Evolutionary conservation across 176 grass and related monocot species (phyloP), one percentile per base, ranked within the genome.

Genomic region (Rhynchospora tenuis): DNA sequence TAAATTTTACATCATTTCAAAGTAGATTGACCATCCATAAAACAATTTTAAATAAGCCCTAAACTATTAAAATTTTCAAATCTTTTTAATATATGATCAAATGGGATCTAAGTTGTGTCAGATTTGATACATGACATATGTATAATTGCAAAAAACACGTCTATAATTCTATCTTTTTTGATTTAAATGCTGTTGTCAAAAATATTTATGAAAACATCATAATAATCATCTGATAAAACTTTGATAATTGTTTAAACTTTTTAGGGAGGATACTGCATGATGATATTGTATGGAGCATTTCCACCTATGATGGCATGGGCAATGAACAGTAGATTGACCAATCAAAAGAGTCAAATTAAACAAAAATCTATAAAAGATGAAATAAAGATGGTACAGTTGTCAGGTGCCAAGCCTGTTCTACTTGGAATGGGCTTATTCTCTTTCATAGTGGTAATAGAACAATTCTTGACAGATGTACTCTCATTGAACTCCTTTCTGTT

Each of bases 221-320:
- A 26, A 51, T 51, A 17, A 72, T 84, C 19, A 84, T 20, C 51
- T 54, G 46, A 78, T 44, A 55, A 46, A 29, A 62, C 17, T 52
- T 65, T 33, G 14, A 42, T 17, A 26, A 15, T 23, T 81, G 52
- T 31, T 51, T 43, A 23, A 78, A 59, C 83, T 33, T 78, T 85
- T 64, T 82, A 94, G 91, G 90, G 91, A 5, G 90, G 91, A 26
- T 94, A 97, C 81, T 94, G 94, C 88, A 94, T 94, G 94, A 94
- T 89, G 82, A 90, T 97, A 78, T 83, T 94, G 55, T 97, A 92
- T 29, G 94, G 94, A 15, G 64, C 78, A 79, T 88, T 97, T 81
- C 90, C 94, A 59, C 94, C 94, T 23, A 12, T 91, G 86, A 97
- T 94, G 91, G 91, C 94, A 43, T 97, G 94, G 94, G 14, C 74